Percentiles rank a stretch among this genome's conserved stretches.
Conservation (phyloP, 306 rosid species). For the Fragaria ananassa region DNA sequence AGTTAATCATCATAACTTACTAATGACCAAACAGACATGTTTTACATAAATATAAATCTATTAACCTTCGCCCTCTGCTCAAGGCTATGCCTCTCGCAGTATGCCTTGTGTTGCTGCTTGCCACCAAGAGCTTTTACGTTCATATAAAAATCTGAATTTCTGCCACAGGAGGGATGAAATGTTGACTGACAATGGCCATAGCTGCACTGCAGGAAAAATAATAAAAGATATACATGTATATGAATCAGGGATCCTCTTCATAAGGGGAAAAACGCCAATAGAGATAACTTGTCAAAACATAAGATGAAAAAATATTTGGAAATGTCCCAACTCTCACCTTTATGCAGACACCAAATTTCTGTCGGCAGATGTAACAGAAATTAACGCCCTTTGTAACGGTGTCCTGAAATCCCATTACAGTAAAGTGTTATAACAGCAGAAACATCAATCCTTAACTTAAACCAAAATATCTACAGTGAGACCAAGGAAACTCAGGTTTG, state of each 20-base stretch:
- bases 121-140: conserved; percentile 61
- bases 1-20: conserved; percentile 14
- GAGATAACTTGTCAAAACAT: conserved; percentile 4
- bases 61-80: conserved; percentile 91
- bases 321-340: conserved; percentile 47
- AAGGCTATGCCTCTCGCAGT: conserved; percentile 85
- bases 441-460: conserved; percentile 1
- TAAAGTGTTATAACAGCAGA: not conserved
- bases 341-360: conserved; percentile 76
- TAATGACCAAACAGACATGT: conserved; percentile 5
- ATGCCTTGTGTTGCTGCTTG: conserved; percentile 88
- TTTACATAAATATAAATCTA: conserved; percentile 5
- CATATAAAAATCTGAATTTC: conserved; percentile 80
- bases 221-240: conserved; percentile 18
- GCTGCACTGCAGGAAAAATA: conserved; percentile 69
- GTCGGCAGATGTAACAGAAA: conserved; percentile 65
- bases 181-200: conserved; percentile 83
- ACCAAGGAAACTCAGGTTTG: not conserved
- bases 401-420: conserved; percentile 52
- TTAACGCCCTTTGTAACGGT: conserved; percentile 56
- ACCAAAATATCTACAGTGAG: not conserved
- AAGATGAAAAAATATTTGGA: not conserved
- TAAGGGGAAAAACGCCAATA: not conserved
- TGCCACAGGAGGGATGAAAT: conserved; percentile 89
- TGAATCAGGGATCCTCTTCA: conserved; percentile 13